Evolutionary conservation across 2,329 filamentous ascomycete genomes (phyloP).

Genomic region (Xylariaceae sp.): DNA sequence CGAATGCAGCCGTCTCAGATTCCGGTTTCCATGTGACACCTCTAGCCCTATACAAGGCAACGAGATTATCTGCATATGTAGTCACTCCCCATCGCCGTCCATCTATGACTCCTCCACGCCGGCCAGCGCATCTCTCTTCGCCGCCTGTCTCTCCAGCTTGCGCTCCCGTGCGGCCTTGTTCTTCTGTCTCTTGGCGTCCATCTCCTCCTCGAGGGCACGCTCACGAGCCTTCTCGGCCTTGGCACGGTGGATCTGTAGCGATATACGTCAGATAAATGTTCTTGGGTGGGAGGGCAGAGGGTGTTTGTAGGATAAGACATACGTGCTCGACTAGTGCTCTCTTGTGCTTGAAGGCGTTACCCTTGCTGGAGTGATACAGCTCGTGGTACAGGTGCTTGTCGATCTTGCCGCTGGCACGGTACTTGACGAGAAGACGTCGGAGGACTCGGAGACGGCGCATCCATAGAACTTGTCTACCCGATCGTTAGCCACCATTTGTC

Average conservation of each 20-base stretch:
- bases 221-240: slow-evolving; percentile 99
- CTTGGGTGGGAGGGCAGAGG: background rate
- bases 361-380: slow-evolving; percentile 99
- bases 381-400: slow-evolving; percentile 99
- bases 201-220: slow-evolving; percentile 96
- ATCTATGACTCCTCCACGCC: slow-evolving; percentile 65
- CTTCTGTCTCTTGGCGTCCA: slow-evolving; percentile 99
- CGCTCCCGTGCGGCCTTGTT: slow-evolving; percentile 99
- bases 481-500: too few species aligned
- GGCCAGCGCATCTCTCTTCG: slow-evolving; percentile 86
- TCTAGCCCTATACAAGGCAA: slow-evolving; percentile 30
- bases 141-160: slow-evolving; percentile 86
- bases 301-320: slow-evolving; percentile 56
- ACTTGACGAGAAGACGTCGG: slow-evolving; percentile 98
- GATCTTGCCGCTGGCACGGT: slow-evolving; percentile 99
- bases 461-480: slow-evolving; percentile 88
- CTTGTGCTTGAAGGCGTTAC: slow-evolving; percentile 99
- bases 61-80: slow-evolving; percentile 33
- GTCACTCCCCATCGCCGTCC: slow-evolving; percentile 35
- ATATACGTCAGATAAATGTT: slow-evolving; percentile 17
- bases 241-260: slow-evolving; percentile 91
- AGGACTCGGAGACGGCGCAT: slow-evolving; percentile 99
- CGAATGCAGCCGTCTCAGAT: slow-evolving; percentile 43
- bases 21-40: slow-evolving; percentile 34
- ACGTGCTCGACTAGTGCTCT: slow-evolving; percentile 99